Evolutionary conservation across 352 stramenopile species (phyloP), one percentile per base, ranked within the genome.

Genomic region (Pythium biforme): DNA sequence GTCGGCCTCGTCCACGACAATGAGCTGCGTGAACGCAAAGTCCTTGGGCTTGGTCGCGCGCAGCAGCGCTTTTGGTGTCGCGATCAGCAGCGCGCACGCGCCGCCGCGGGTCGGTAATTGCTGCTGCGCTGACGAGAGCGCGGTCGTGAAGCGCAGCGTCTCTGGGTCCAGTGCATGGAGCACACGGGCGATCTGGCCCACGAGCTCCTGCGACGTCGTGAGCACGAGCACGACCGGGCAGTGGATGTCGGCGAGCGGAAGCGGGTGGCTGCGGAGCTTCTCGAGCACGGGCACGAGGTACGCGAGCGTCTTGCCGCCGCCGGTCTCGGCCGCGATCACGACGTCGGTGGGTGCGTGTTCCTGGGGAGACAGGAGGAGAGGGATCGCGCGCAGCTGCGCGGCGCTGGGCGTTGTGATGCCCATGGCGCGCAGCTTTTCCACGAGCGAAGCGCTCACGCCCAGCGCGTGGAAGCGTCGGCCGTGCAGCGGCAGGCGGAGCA

Each of bases 241-340:
- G 12, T 75, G 75, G 31, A 88, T 74, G 12, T 75, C 51, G 9
- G 64, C 56, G n/a, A 72, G 23, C 0, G 70, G 56, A 48, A 88
- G 40, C 41, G 72, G 56, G 26, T 75, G 67, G n/a, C 31, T 23
- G 74, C 64, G 20, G 37, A 82, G 66, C 33, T 79, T 73, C 53
- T 95, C 76, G 27, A 98, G 62, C 59, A 99, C 71, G 3, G 96
- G 95, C 45, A 99, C 59, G 4, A 99, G 59, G 72, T 98, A 99
- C 11, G 95, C 85, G 47, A 99, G 77, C 31, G 96, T 99, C 74
- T 99, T 99, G 52, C 95, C 95, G 55, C 78, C 90, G 43, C 96
- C 96, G 0, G 96, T 99, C 66, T 99, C 95, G 15, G 85, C 91
- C 26, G 97, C 96, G 47, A 99, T 75, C 20, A 98, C 87, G 20